Evolutionary conservation across 768 basidiomycete species (phyloP), one percentile per base, ranked within the genome.

Genomic region (Termitomyces sp.): DNA sequence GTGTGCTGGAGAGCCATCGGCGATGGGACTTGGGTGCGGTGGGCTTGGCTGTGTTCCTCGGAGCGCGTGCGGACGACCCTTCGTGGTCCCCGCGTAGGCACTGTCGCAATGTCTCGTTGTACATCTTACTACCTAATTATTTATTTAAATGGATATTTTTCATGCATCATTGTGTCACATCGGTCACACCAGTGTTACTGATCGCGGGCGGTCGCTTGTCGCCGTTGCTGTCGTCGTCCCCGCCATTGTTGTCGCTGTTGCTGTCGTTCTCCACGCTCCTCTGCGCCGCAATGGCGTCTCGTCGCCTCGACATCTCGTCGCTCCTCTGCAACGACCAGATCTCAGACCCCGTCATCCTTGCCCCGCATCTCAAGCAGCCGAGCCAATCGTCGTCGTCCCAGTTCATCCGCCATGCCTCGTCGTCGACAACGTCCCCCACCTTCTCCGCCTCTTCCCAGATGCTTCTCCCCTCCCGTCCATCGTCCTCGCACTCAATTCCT

Each of bases 11-110:
- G 91, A 92, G 68, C 61, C 70, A 81, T 61, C 37, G 73, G 76
- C 74, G 85, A 91, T 86, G 87, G 83, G 90, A 90, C 88, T 89
- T 92, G 91, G 91, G 91, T 92, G 91, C 91, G 91, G 81, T 80
- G 78, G 73, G 72, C 69, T 74, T 68, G 50, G 25, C 43, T 50
- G 56, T 55, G 60, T 60, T 60, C 68, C 58, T 65, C 31, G 53
- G 57, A 47, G 63, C 57, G 58, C 56, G 38, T 47, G 68, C 79
- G 79, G 84, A 68, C 62, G 74, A 74, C 79, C 75, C 80, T 92
- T 89, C 85, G 85, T 81, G 82, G 84, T 77, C 72, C 67, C 80
- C 81, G 81, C 74, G 71, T 91, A 89, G 86, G 82, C 77, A 71
- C 69, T 76, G 81, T 82, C 88, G 91, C 91, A 93, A 92, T 91